Percentiles rank a stretch among this genome's conserved stretches.
phyloP scores from a whole-genome alignment of 345 rosid species.

The Linum tenue region DNA sequence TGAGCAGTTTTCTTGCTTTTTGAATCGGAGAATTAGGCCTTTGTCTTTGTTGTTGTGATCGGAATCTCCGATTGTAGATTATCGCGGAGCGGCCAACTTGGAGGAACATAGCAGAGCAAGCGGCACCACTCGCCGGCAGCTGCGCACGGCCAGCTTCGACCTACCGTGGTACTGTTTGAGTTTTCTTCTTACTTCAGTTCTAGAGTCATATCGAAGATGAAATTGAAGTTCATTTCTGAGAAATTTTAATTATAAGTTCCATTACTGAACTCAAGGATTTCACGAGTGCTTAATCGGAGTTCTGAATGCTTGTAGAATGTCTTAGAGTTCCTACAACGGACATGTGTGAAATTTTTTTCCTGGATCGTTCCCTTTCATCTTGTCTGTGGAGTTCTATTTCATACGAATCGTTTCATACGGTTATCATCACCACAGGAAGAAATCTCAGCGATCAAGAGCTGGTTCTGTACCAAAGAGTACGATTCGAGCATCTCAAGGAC shows the following conservation, averaged over 20 bases:
- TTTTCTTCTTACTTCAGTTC: neutral
- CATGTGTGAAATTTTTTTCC: no score
- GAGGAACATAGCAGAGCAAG: constrained; percentile 41
- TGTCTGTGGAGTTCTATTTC: no score
- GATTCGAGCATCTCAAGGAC: constrained; percentile 53
- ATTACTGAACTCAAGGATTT: no score
- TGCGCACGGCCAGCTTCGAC: constrained; percentile 31
- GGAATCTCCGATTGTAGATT: constrained; percentile 30
- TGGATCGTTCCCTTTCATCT: no score
- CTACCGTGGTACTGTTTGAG: constrained; percentile 34
- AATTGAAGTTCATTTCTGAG: neutral
- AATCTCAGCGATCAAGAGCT: constrained; percentile 29
- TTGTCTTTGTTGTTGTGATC: neutral
- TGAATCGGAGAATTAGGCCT: neutral
- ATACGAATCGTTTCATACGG: no score
- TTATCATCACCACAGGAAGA: constrained; percentile 26
- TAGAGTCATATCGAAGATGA: neutral
- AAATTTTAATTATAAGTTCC: neutral
- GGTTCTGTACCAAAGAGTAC: constrained; percentile 29
- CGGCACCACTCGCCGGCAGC: constrained; percentile 31
- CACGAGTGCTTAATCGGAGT: neutral
- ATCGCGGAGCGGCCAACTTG: constrained; percentile 32
- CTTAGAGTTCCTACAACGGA: no score
- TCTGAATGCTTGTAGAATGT: neutral
- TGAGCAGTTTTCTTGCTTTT: no score